Percentiles rank a stretch among this genome's conserved stretches.
Conservation (phyloP, 1,284 basidiomycete genomes). For the Polyporus tsugae region DNA sequence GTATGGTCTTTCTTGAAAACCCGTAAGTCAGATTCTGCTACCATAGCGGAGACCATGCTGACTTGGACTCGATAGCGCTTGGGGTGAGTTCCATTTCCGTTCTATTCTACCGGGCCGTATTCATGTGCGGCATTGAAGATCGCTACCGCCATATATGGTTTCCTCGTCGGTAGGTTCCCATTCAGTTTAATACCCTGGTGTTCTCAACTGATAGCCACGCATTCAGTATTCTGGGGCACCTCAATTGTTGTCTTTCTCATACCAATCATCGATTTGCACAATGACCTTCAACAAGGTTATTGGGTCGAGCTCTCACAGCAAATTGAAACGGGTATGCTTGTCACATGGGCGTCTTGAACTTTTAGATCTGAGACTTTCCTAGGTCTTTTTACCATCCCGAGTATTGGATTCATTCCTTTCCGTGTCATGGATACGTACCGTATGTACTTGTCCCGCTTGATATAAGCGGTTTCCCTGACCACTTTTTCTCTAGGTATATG, state of each 20-base stretch:
- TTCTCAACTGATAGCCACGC: neutral
- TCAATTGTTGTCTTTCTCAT: slow-evolving; percentile 82
- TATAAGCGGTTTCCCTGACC: neutral
- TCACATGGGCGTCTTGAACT: neutral
- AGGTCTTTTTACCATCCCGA: slow-evolving; percentile 86
- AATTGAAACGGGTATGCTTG: slow-evolving; percentile 69
- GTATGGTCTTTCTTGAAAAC: slow-evolving; percentile 89
- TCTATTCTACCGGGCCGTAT: neutral
- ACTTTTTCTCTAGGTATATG: slow-evolving; percentile 58
- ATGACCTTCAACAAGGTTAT: slow-evolving; percentile 67
- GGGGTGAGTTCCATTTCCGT: slow-evolving; percentile 1
- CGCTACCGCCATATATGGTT: slow-evolving; percentile 82
- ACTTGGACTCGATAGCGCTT: neutral
- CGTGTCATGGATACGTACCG: slow-evolving; percentile 82
- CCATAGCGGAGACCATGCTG: neutral
- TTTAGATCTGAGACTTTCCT: neutral
- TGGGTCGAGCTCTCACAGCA: slow-evolving; percentile 86
- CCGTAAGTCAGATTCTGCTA: slow-evolving; percentile 38
- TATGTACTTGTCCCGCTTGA: slow-evolving; percentile 46
- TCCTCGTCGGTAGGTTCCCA: slow-evolving; percentile 64
- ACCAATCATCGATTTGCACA: slow-evolving; percentile 75
- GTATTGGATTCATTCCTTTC: slow-evolving; percentile 77
- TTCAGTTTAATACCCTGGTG: neutral
- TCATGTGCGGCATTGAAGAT: slow-evolving; percentile 50
- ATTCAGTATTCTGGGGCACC: slow-evolving; percentile 75